Base-by-base conservation (phyloP, 2,329 filamentous ascomycete genomes). In the Aureobasidium sp. region DNA sequence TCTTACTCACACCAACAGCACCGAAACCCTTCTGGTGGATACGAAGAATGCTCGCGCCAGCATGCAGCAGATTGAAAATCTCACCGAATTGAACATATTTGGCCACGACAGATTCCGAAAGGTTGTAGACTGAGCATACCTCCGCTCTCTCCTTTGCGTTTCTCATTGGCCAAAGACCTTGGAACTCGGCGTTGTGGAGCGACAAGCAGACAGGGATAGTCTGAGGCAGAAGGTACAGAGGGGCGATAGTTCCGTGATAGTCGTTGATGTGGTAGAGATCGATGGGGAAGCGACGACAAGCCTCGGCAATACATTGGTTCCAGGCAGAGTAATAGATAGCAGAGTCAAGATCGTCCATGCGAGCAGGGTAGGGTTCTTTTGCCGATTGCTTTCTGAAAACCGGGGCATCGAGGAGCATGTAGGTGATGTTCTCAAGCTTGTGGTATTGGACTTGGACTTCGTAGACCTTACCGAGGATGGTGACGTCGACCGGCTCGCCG, bases 241-340 rank as follows among this genome's bases (percentile, higher is more conserved):
- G 84, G 43, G 85, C 85, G 13, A 84, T 71, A 3, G 82, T 80
- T 57, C 83, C 84, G 64, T 86, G 83, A 67, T 85, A 86, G 67
- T 84, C 84, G 70, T 86, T 86, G 69, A 85, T 83, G 67, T 86
- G 84, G 69, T 86, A 86, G n/a, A 86, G 68, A 65, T 85, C 82
- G 61, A 84, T 75, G 0, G 81, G 78, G 68, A 87, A 88, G 17
- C 85, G 80, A 60, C 79, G 78, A 64, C 86, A 80, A 1, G 83
- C 74, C 65, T 84, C 78, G 8, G 84, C 83, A 65, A 88, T 86
- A 68, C 85, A 88, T 69, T 84, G 82, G 64, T 88, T 88, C 85
- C 85, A 88, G 2, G 83, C 84, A 2, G 83, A 86, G 68, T 87
- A 87, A 71, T 86, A 85, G 49, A 88, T 82, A 13, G 85, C 85